Base-by-base conservation (phyloP, 176 grass and related monocot genomes). In the Bothriochloa decipiens region DNA sequence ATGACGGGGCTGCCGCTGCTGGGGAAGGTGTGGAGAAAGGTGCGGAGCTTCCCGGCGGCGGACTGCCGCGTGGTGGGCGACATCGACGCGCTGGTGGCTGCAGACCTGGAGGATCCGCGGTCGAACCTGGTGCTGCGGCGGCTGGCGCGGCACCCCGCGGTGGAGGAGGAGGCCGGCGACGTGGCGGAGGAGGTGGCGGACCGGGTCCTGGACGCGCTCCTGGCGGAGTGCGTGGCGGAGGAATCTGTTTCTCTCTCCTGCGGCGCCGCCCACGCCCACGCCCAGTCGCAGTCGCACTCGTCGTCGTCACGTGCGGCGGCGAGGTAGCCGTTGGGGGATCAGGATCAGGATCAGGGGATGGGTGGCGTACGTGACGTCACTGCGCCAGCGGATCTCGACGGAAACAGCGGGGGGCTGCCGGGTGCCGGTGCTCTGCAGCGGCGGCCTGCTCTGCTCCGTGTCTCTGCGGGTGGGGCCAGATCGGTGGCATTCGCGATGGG, bases 51-150 rank as follows among this genome's bases (percentile, higher is more conserved):
- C 81, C 91, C 89, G 26, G 84, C 65, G 3, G 85, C 85, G 22
- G 73, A 98, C 83, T 98, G 93, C 83, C 37, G 81, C 1, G 89
- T 93, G 65, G 65, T 95, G 15, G 91, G 76, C 27, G 96, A 98
- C 87, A 89, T 98, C 53, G 89, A 93, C 65, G 91, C 83, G 18
- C 87, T 98, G 57, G 93, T 90, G 77, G 96, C 70, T 1, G 0
- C 3, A 3, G 93, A 96, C 86, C 83, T 94, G 35, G 6, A 11
- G 37, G 37, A 40, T 3, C 37, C 15, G n/a, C 79, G 6, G 16
- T 13, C 76, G 9, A 68, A 68, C 33, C 70, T 68, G 28, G 82
- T 91, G 4, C 72, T 71, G 42, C 47, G 93, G 3, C 73, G 76
- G 42, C 41, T 93, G 61, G 82, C 23, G 20, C 4, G 15, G 14